Evolutionary conservation across 2,329 filamentous ascomycete genomes (phyloP).

Genomic region (Epichloe sibirici): DNA sequence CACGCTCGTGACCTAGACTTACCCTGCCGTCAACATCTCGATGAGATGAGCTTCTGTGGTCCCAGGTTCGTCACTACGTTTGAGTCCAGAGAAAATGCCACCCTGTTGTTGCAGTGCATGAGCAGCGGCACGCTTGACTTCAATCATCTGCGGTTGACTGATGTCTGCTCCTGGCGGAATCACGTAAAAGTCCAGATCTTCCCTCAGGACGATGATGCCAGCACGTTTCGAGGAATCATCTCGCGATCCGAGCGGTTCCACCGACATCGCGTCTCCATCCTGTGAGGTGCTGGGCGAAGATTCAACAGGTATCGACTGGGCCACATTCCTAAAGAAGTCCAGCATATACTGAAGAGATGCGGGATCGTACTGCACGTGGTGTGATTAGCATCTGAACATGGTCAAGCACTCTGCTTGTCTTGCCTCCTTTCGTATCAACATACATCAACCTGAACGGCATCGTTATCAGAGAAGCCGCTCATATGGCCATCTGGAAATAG

Average conservation of each 20-base stretch:
- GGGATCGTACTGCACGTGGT: constrained; percentile 69
- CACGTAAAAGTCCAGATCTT: constrained; percentile 94
- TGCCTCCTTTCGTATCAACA: constrained; percentile 27
- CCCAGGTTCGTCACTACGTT: constrained; percentile 89
- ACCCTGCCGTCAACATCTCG: constrained; percentile 98
- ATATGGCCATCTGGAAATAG: constrained; percentile 93
- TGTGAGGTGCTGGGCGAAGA: constrained; percentile 53
- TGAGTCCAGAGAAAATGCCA: constrained; percentile 90
- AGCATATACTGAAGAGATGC: constrained; percentile 97
- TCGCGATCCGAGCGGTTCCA: constrained; percentile 57
- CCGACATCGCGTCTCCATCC: constrained; percentile 49
- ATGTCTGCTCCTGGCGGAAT: constrained; percentile 84
- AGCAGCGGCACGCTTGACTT: constrained; percentile 86
- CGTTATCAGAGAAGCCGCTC: constrained; percentile 82
- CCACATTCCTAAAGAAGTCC: constrained; percentile 92
- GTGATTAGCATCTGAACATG: not conserved
- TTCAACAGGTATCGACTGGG: constrained; percentile 82
- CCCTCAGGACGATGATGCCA: constrained; percentile 90
- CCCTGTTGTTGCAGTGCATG: constrained; percentile 77
- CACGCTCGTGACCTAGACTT: constrained; percentile 23
- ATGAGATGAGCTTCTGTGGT: constrained; percentile 97
- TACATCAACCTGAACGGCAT: constrained; percentile 96
- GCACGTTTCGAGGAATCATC: constrained; percentile 81
- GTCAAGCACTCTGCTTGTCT: not conserved
- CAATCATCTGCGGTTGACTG: constrained; percentile 79